Percentiles rank a stretch among this genome's conserved stretches.
Conservation (phyloP, 139 green algal species). For the Zygnema cylindricum region DNA sequence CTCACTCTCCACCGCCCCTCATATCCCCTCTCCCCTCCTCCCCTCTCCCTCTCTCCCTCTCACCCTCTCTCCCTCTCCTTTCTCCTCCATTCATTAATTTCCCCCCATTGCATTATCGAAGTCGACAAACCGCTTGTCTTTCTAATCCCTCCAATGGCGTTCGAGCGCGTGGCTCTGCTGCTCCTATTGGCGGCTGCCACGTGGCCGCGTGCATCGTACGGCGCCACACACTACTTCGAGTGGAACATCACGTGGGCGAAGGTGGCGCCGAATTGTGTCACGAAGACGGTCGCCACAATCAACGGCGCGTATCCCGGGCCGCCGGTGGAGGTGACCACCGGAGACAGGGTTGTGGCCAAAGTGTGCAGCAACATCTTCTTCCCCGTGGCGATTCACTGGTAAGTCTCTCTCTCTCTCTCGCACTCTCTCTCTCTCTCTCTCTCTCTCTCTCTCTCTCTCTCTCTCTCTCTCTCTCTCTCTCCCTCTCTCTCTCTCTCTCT, state of each 20-base stretch:
- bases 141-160: no score
- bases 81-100: no score
- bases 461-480: background rate
- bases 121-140: background rate
- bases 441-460: background rate
- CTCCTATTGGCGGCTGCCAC: background rate
- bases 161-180: no score
- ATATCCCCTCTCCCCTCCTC: no score
- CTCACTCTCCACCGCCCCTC: no score
- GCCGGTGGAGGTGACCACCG: background rate
- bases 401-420: background rate
- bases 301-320: background rate
- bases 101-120: no score
- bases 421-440: background rate
- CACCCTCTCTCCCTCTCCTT: no score
- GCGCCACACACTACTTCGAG: background rate
- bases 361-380: background rate
- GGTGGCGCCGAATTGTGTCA: background rate
- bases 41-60: no score
- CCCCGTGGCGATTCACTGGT: background rate
- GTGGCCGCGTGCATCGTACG: background rate
- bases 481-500: background rate
- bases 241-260: background rate
- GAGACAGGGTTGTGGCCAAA: background rate
- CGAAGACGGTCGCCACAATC: no score